Conservation (phyloP, 2,329 filamentous ascomycete genomes). For the Trichoderma sp. region DNA sequence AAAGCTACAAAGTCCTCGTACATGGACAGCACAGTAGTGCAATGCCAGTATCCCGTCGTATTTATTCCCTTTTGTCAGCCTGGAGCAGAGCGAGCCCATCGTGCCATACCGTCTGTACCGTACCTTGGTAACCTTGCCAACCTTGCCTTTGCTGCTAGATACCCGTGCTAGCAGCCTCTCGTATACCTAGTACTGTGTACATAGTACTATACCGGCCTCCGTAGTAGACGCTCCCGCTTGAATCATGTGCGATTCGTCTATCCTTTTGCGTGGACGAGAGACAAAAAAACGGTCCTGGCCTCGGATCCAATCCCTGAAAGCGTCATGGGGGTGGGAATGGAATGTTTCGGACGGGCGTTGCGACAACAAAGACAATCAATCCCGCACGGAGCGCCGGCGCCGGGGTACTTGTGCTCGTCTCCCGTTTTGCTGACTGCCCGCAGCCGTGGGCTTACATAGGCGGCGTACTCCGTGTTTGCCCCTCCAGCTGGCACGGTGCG, state of each 20-base stretch:
- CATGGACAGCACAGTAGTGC: background rate
- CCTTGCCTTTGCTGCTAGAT: too few relatives aligned
- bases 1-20: background rate
- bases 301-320: conserved; percentile 10
- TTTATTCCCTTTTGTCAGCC: background rate
- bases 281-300: conserved; percentile 13
- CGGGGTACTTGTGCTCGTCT: background rate
- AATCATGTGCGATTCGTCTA: background rate
- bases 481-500: background rate
- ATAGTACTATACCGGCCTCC: too few relatives aligned
- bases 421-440: background rate
- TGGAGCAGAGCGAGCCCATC: background rate
- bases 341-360: conserved; percentile 14
- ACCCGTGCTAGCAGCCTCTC: too few relatives aligned
- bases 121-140: background rate
- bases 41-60: background rate
- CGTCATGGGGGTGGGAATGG: conserved; percentile 2
- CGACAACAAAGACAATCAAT: background rate
- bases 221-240: background rate
- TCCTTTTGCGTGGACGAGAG: conserved; percentile 1
- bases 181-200: too few relatives aligned
- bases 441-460: background rate
- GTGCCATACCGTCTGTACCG: background rate
- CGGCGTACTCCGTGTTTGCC: background rate
- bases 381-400: background rate